phyloP scores from a whole-genome alignment of 257 asterid species.

The Nicotiana knightiana region DNA sequence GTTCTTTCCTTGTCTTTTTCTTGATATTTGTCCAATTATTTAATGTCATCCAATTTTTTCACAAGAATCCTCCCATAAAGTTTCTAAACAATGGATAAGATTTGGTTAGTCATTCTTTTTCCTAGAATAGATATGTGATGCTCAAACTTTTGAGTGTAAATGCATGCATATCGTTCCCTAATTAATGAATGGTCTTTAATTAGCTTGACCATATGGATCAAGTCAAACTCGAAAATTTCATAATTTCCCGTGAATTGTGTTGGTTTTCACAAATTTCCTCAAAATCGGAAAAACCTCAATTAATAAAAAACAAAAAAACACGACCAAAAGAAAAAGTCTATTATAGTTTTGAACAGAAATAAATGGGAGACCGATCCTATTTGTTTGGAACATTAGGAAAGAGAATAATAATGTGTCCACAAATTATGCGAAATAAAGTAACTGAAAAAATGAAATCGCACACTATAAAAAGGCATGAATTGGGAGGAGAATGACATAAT shows the following conservation, averaged over 20 bases:
- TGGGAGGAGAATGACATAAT: neutral
- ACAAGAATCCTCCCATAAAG: conserved; percentile 2
- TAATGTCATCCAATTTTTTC: neutral
- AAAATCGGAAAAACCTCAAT: neutral
- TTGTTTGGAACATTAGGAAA: neutral
- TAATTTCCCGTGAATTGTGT: neutral
- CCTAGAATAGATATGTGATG: neutral
- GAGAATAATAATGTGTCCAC: neutral
- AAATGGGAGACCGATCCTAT: neutral
- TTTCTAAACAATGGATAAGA: neutral
- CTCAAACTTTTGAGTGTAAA: neutral
- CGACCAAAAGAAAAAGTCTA: neutral
- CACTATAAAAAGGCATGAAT: neutral
- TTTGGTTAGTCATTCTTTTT: neutral
- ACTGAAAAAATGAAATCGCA: neutral
- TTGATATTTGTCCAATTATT: neutral
- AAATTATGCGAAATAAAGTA: neutral
- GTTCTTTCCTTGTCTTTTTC: neutral
- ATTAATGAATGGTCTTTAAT: neutral
- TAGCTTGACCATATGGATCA: neutral
- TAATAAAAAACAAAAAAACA: no score
- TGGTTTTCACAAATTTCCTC: neutral
- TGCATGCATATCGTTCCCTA: neutral
- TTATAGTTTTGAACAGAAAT: neutral
- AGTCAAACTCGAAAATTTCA: neutral